Evolutionary conservation across 768 basidiomycete genomes (phyloP).

Genomic region (Mycena filopes): DNA sequence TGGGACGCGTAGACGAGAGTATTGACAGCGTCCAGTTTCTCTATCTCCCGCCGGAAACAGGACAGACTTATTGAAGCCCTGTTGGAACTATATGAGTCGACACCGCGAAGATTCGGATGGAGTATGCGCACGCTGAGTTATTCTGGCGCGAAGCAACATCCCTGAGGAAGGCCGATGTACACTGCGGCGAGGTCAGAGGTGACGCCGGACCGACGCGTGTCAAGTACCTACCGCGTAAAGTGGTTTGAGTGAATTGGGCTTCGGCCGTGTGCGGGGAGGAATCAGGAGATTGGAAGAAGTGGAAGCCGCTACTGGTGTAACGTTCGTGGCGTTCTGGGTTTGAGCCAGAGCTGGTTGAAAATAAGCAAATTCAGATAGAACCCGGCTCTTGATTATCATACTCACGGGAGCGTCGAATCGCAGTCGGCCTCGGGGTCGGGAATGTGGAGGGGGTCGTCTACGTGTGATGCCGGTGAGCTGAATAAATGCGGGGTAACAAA

Average conservation of each 20-base stretch:
- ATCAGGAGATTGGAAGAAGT: not conserved
- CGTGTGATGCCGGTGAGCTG: too few species aligned
- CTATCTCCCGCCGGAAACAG: conserved; percentile 10
- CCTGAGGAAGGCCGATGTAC: not conserved
- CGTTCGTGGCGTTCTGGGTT: not conserved
- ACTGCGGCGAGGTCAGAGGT: not conserved
- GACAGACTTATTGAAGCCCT: conserved; percentile 6
- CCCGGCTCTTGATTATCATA: not conserved
- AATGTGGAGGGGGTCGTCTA: not conserved
- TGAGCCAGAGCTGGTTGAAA: not conserved
- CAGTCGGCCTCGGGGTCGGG: not conserved
- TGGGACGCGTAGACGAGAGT: conserved; percentile 12
- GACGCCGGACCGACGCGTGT: too few species aligned
- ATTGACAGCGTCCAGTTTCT: not conserved
- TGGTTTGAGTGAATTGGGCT: not conserved
- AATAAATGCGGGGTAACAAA: too few species aligned
- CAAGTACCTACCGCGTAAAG: conserved; percentile 6
- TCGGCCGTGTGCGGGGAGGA: not conserved
- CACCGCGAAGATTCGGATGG: not conserved
- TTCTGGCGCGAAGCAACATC: not conserved
- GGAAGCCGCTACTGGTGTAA: not conserved
- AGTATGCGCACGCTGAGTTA: not conserved
- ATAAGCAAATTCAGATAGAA: not conserved
- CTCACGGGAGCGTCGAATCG: conserved; percentile 15
- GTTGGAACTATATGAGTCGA: not conserved